Base-by-base conservation (phyloP, 768 basidiomycete genomes). In the Neoboletus subvelutipes region DNA sequence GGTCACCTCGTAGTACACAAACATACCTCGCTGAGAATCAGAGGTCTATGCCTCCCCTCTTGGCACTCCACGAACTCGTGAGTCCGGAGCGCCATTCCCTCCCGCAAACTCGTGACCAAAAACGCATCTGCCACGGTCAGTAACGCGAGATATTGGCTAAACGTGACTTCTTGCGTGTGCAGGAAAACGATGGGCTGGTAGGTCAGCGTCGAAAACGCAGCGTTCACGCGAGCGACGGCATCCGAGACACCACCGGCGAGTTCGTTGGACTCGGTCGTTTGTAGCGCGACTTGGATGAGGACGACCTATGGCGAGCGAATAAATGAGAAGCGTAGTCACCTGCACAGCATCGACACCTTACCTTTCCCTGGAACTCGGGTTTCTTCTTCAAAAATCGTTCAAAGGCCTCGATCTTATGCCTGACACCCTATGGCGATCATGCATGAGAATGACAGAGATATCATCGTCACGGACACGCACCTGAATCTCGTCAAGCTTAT, bases 61-160 rank as follows among this genome's bases (percentile, higher is more conserved):
- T 93, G 92, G 64, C 90, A 93, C 70, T 91, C 89, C 12, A 94
- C 90, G 66, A 83, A 92, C 69, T 92, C 90, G 67, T 92, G 90
- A 2, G 87, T 86, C 45, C 80, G 70, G 17, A 93, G 72, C 11
- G 91, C 91, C 92, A 94, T 94, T 0, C 92, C 92, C 71, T 94
- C 92, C 3, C 92, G 78, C 71, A 94, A 74, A 68, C 87, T 89
- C 6, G 90, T 89, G 22, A 92, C 87, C 61, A 93, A 76, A 73
- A 94, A 94, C 40, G 88, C 90, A 70, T 94, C 92, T 5, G 89
- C 92, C 7, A 90, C 85, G 12, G 80, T 91, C 56, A 94, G 73
- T 37, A 94, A 75, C 9, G 88, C 92, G 22, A 94, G 78, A 67
- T 94, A 94, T 67, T 93, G 91, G 62, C 80, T 84, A 69, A 94